A percentile compares a stretch with the other conserved stretches of the same genome.
Conservation (phyloP, 163 green algal genomes). For the Scenedesmus sp. region DNA sequence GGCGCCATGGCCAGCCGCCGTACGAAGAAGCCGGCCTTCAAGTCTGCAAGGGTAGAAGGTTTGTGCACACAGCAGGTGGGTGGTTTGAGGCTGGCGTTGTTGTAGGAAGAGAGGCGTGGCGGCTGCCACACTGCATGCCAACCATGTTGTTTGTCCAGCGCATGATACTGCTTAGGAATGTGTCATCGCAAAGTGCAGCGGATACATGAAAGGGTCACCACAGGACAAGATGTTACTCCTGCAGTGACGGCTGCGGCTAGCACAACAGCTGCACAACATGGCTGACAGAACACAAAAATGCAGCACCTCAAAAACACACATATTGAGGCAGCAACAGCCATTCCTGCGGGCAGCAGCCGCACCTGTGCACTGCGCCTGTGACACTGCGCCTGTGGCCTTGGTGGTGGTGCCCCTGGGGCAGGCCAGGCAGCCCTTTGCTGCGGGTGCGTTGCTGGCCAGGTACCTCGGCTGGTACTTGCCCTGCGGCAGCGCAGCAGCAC, state of each 20-base stretch:
- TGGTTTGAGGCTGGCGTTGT: too few species aligned
- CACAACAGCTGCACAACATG: too few species aligned
- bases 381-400: neutral
- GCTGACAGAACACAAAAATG: too few species aligned
- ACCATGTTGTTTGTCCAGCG: too few species aligned
- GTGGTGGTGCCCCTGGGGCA: neutral
- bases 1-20: neutral
- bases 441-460: neutral
- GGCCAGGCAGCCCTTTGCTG: neutral
- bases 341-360: neutral
- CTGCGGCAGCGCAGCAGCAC: neutral
- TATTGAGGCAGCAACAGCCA: neutral
- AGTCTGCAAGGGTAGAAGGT: neutral
- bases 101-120: too few species aligned
- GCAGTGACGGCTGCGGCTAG: too few species aligned
- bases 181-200: too few species aligned
- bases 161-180: too few species aligned
- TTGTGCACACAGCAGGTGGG: neutral
- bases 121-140: too few species aligned
- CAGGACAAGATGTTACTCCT: too few species aligned
- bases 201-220: too few species aligned
- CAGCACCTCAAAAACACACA: too few species aligned
- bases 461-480: neutral
- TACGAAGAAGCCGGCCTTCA: neutral
- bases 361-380: neutral